These are phyloP conservation scores for Tympanopsis confertula DNA, from an alignment of 2,329 filamentous ascomycete genomes.

Conservation along the genomic window DNA sequence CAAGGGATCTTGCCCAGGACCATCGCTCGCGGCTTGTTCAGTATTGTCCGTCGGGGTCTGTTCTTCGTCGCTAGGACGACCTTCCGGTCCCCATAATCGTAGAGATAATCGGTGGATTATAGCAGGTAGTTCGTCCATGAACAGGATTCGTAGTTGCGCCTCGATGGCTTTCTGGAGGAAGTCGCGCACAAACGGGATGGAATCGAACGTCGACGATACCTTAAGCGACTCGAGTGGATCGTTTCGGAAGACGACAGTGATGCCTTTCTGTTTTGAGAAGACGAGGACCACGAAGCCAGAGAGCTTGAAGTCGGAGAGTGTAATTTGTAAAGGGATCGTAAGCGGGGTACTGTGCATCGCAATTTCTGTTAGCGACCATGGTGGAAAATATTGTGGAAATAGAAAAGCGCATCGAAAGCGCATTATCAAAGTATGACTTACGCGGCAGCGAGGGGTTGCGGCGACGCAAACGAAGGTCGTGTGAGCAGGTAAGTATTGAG, in stretches of 20 bases:
- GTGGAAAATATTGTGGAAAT: too few relatives aligned
- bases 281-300: conserved; percentile 60
- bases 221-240: conserved; percentile 57
- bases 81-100: conserved; percentile 48
- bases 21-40: conserved; percentile 22
- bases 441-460: conserved; percentile 50
- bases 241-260: conserved; percentile 57
- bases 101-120: conserved; percentile 56
- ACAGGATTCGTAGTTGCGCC: conserved; percentile 49
- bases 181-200: conserved; percentile 57
- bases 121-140: conserved; percentile 58
- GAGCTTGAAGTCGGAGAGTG: conserved; percentile 52
- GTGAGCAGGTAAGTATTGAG: conserved; percentile 54
- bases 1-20: conserved; percentile 40
- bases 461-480: conserved; percentile 49
- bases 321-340: conserved; percentile 58
- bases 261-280: conserved; percentile 56
- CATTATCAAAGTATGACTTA: conserved; percentile 13
- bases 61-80: conserved; percentile 36
- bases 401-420: too few relatives aligned
- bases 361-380: too few relatives aligned
- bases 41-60: conserved; percentile 18
- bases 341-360: conserved; percentile 37
- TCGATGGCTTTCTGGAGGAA: conserved; percentile 59
- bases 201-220: conserved; percentile 58